These are phyloP conservation scores for Melocanna baccifera DNA, from an alignment of 176 grass and related monocot genomes.

Conservation along the genomic window DNA sequence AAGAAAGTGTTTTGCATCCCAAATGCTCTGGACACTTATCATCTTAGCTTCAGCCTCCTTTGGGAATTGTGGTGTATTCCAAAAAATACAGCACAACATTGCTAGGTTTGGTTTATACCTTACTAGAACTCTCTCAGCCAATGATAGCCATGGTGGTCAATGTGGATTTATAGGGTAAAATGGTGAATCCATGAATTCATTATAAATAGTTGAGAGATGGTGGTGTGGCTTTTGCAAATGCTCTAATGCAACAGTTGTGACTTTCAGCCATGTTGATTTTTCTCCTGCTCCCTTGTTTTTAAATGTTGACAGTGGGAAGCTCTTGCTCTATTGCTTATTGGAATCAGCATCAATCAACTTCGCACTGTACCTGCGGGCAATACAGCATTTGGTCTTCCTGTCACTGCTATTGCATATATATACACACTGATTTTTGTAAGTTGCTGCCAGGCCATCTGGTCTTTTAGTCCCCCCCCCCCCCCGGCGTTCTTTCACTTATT, in stretches of 20 bases:
- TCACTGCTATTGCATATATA: constrained; percentile 81
- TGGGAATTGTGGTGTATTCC: neutral
- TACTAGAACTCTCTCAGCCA: neutral
- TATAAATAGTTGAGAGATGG: neutral
- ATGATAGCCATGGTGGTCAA: constrained; percentile 13
- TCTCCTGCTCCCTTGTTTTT: neutral
- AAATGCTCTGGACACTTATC: neutral
- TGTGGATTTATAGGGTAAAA: neutral
- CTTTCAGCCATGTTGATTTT: constrained; percentile 9
- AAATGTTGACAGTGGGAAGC: constrained; percentile 81
- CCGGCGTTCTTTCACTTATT: neutral
- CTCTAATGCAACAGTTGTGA: neutral
- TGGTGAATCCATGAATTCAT: neutral
- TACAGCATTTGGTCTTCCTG: constrained; percentile 64
- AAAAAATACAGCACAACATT: neutral
- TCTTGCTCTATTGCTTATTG: constrained; percentile 95
- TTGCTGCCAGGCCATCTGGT: constrained; percentile 19
- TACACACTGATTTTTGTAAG: constrained; percentile 98
- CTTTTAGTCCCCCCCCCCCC: neutral
- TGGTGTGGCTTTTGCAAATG: neutral
- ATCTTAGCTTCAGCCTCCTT: neutral
- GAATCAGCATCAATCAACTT: constrained; percentile 98
- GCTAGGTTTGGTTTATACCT: neutral
- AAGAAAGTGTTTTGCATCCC: neutral
- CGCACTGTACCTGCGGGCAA: constrained; percentile 59